A percentile compares a stretch with the other conserved stretches of the same genome.
phyloP scores from a whole-genome alignment of 345 rosid genomes.

The Turnera subulata region DNA sequence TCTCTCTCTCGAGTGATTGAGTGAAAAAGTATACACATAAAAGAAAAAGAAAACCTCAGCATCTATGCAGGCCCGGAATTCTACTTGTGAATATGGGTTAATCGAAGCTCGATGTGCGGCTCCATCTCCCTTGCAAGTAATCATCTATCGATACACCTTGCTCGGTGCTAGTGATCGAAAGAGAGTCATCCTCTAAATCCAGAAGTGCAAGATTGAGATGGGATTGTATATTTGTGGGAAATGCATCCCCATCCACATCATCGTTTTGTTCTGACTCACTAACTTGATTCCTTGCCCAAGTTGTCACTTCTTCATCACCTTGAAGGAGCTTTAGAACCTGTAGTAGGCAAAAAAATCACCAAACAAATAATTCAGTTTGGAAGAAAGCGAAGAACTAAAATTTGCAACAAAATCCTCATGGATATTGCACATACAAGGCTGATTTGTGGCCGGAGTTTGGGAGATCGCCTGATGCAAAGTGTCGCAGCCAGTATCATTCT shows the following conservation, averaged over 20 bases:
- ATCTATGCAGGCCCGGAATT: no score
- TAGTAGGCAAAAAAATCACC: constrained; percentile 1
- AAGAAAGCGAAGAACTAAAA: not conserved
- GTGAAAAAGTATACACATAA: no score
- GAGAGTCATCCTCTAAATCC: constrained; percentile 70
- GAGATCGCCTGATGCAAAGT: constrained; percentile 64
- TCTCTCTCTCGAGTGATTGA: no score
- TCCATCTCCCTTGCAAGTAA: constrained; percentile 75
- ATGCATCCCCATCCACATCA: constrained; percentile 40
- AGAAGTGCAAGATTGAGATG: constrained; percentile 81
- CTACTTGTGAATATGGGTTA: constrained; percentile 14
- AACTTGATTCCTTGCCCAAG: constrained; percentile 64
- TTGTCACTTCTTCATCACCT: constrained; percentile 66
- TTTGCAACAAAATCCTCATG: not conserved
- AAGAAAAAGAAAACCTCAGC: no score
- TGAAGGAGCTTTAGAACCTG: constrained; percentile 79
- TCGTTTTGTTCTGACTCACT: constrained; percentile 47
- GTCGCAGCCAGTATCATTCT: constrained; percentile 82
- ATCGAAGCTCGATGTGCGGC: constrained; percentile 73
- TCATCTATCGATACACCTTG: constrained; percentile 59
- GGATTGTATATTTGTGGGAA: constrained; percentile 56
- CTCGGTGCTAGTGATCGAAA: constrained; percentile 54
- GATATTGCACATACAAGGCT: constrained; percentile 46
- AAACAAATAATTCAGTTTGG: constrained; percentile 2
- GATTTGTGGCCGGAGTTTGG: constrained; percentile 62